A percentile compares a stretch with the other conserved stretches of the same genome.
Evolutionary conservation across 2,329 filamentous ascomycete species (phyloP).

Genomic region (Amauroascus niger): DNA sequence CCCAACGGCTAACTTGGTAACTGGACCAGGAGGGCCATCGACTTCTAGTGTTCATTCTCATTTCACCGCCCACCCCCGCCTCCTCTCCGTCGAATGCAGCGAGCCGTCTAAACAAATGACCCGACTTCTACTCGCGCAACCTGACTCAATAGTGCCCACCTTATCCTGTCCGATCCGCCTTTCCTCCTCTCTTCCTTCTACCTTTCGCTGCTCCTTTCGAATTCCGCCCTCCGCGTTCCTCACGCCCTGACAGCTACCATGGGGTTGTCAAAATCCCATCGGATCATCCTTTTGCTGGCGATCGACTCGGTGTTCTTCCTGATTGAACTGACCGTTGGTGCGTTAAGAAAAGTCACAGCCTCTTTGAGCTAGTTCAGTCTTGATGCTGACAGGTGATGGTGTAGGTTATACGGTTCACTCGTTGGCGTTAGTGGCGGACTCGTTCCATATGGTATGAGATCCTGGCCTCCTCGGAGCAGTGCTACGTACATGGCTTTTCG

Average conservation of each 20-base stretch:
- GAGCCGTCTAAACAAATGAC: background rate
- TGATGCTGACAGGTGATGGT: constrained; percentile 6
- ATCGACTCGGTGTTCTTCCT: constrained; percentile 88
- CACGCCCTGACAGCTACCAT: constrained; percentile 37
- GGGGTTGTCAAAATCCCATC: constrained; percentile 83
- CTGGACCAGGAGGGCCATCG: background rate
- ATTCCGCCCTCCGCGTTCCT: background rate
- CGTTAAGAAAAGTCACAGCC: constrained; percentile 20
- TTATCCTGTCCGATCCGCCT: background rate
- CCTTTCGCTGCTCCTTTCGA: background rate
- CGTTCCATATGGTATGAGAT: constrained; percentile 81
- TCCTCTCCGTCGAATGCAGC: background rate
- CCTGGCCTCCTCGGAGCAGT: too few relatives aligned
- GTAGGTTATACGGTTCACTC: constrained; percentile 74
- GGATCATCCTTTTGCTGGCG: constrained; percentile 83
- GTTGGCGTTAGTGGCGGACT: constrained; percentile 86
- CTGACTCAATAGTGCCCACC: background rate
- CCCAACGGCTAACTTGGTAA: background rate
- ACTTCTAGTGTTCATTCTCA: too few relatives aligned
- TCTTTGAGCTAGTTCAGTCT: background rate
- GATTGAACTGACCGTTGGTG: constrained; percentile 69
- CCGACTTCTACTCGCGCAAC: background rate
- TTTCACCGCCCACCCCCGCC: background rate
- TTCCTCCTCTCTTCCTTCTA: background rate
- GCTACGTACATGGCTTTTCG: background rate